These are phyloP conservation scores for Phytophthora sansomeana DNA, from an alignment of 352 stramenopile species.

Conservation along the genomic window DNA sequence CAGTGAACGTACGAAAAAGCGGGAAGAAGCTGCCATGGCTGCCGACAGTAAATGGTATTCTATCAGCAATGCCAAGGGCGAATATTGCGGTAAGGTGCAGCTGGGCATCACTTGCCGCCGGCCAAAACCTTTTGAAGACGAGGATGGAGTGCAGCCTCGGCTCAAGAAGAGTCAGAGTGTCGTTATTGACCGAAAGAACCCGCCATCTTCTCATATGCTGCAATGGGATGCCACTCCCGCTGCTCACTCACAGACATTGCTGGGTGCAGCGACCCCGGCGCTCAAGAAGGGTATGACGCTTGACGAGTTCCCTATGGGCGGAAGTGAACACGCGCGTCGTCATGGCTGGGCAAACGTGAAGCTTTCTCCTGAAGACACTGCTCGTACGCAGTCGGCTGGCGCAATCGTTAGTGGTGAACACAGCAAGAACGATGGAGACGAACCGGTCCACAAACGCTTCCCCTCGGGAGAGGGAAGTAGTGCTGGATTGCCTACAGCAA, in stretches of 20 bases:
- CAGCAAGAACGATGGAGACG: slow-evolving; percentile 38
- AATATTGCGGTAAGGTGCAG: slow-evolving; percentile 89
- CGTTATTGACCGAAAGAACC: slow-evolving; percentile 75
- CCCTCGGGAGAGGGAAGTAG: slow-evolving; percentile 31
- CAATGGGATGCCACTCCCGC: slow-evolving; percentile 67
- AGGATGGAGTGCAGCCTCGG: slow-evolving; percentile 55
- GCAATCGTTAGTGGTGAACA: slow-evolving; percentile 38
- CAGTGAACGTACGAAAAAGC: slow-evolving; percentile 40
- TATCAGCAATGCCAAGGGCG: slow-evolving; percentile 84
- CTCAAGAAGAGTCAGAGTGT: slow-evolving; percentile 83
- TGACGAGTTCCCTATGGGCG: slow-evolving; percentile 47
- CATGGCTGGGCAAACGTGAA: slow-evolving; percentile 87
- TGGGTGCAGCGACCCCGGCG: slow-evolving; percentile 49
- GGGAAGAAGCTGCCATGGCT: slow-evolving; percentile 80
- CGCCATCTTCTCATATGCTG: slow-evolving; percentile 76
- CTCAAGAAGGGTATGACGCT: slow-evolving; percentile 41
- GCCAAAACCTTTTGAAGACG: slow-evolving; percentile 31
- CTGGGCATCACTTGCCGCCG: slow-evolving; percentile 79
- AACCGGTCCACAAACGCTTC: slow-evolving; percentile 53
- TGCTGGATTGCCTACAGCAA: slow-evolving; percentile 31
- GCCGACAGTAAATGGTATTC: slow-evolving; percentile 86
- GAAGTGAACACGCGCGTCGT: slow-evolving; percentile 48
- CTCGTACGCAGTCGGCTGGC: slow-evolving; percentile 66
- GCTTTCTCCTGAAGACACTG: slow-evolving; percentile 66
- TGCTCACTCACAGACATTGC: slow-evolving; percentile 36